These are phyloP conservation scores for Xylaria sp. DNA, from an alignment of 2,329 filamentous ascomycete species.

Conservation along the genomic window DNA sequence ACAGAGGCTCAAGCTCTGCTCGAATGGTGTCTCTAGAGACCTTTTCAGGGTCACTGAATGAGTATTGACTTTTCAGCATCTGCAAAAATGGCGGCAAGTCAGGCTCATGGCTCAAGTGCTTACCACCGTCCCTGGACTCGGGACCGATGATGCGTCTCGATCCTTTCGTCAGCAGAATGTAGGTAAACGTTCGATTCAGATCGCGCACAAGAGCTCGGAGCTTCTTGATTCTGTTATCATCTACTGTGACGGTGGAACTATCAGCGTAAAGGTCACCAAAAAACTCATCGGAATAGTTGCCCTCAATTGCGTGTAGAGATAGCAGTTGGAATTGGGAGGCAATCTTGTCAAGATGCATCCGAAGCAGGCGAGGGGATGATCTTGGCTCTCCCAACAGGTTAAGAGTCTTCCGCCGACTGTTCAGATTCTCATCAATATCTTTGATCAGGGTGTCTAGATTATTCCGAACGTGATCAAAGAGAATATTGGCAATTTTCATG, in stretches of 20 bases:
- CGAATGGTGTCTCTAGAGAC: constrained; percentile 19
- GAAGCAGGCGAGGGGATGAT: constrained; percentile 27
- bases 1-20: constrained; percentile 30
- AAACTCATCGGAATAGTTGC: constrained; percentile 37
- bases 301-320: constrained; percentile 36
- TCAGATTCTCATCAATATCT: constrained; percentile 25
- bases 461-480: constrained; percentile 31
- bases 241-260: not conserved
- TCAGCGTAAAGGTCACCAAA: constrained; percentile 31
- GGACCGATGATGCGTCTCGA: constrained; percentile 23
- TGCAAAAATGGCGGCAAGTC: constrained; percentile 29
- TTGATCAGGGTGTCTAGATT: constrained; percentile 28
- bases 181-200: constrained; percentile 31
- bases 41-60: constrained; percentile 27
- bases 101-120: constrained; percentile 34
- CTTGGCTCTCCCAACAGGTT: constrained; percentile 26
- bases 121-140: constrained; percentile 6
- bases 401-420: constrained; percentile 15
- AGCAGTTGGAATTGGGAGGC: constrained; percentile 36
- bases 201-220: constrained; percentile 32
- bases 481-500: constrained; percentile 34
- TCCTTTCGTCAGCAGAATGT: constrained; percentile 28
- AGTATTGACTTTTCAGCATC: constrained; percentile 30
- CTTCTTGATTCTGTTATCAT: constrained; percentile 25
- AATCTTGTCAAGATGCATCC: constrained; percentile 33